Evolutionary conservation across 495 filamentous ascomycete genomes (phyloP).

Genomic region (Penicillium psychrofluorescens): DNA sequence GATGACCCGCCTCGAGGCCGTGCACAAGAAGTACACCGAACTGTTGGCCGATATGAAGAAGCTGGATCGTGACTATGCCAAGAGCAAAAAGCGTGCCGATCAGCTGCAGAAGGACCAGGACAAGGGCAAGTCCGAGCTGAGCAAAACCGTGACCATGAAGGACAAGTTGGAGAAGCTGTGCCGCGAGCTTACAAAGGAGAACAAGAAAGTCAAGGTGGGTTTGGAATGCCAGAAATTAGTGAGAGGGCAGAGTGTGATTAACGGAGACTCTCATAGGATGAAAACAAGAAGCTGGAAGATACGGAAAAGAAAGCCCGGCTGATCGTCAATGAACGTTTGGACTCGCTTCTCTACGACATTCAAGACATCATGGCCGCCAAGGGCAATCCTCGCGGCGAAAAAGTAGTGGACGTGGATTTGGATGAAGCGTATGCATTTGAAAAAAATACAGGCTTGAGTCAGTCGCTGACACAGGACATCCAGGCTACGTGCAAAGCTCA

Average conservation of each 20-base stretch:
- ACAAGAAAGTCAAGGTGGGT: constrained; percentile 89
- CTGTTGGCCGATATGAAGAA: constrained; percentile 90
- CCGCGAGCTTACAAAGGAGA: constrained; percentile 86
- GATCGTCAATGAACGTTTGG: constrained; percentile 78
- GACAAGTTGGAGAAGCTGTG: constrained; percentile 95
- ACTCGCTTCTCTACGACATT: constrained; percentile 65
- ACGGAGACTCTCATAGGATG: constrained; percentile 52
- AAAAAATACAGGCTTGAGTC: no score
- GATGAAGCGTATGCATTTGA: constrained; percentile 68
- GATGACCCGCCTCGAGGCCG: constrained; percentile 68
- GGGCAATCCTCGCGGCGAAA: constrained; percentile 66
- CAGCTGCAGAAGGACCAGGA: constrained; percentile 96
- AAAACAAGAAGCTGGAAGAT: constrained; percentile 79
- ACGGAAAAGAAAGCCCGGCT: constrained; percentile 73
- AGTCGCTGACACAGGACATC: background rate
- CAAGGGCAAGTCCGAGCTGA: constrained; percentile 74
- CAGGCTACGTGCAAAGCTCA: constrained; percentile 85
- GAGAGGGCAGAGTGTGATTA: no score
- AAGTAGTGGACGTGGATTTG: constrained; percentile 62
- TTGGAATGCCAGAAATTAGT: constrained; percentile 1
- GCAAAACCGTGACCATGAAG: constrained; percentile 77
- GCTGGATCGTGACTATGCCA: constrained; percentile 84
- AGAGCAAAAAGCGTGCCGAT: constrained; percentile 92
- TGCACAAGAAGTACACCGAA: constrained; percentile 87
- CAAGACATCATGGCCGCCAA: constrained; percentile 75